phyloP scores from a whole-genome alignment of 257 asterid species.

The Fraxinus pennsylvanica region DNA sequence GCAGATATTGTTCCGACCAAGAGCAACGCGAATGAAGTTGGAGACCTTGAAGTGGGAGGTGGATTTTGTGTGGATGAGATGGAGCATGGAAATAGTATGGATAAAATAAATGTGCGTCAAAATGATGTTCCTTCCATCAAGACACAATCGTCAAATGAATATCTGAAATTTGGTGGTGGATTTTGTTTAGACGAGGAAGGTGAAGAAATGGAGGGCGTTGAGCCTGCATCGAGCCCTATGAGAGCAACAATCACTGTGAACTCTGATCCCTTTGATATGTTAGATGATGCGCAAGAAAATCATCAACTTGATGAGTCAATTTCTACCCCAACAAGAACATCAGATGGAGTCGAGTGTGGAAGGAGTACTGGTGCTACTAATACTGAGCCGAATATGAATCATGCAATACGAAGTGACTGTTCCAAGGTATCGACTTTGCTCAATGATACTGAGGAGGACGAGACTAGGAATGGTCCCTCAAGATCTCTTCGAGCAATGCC shows the following conservation, averaged over 20 bases:
- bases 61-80: conserved; percentile 26
- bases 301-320: conserved; percentile 11
- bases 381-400: conserved; percentile 22
- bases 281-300: conserved; percentile 27
- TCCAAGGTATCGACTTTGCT: background rate
- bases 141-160: conserved; percentile 39
- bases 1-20: conserved; percentile 18
- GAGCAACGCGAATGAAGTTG: conserved; percentile 14
- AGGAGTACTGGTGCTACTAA: conserved; percentile 18
- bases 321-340: conserved; percentile 15
- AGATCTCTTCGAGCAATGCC: conserved; percentile 82
- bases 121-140: conserved; percentile 31
- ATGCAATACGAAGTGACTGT: background rate
- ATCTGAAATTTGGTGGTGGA: conserved; percentile 80
- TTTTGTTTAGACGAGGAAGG: conserved; percentile 71
- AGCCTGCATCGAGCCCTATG: conserved; percentile 20
- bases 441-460: conserved; percentile 31
- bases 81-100: conserved; percentile 21
- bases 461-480: background rate
- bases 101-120: conserved; percentile 18
- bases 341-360: background rate
- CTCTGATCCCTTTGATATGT: conserved; percentile 17
- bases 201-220: conserved; percentile 28
- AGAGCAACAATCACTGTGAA: conserved; percentile 15
- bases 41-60: conserved; percentile 20